Conservation (phyloP, 257 asterid genomes). For the Verbena officinalis region DNA sequence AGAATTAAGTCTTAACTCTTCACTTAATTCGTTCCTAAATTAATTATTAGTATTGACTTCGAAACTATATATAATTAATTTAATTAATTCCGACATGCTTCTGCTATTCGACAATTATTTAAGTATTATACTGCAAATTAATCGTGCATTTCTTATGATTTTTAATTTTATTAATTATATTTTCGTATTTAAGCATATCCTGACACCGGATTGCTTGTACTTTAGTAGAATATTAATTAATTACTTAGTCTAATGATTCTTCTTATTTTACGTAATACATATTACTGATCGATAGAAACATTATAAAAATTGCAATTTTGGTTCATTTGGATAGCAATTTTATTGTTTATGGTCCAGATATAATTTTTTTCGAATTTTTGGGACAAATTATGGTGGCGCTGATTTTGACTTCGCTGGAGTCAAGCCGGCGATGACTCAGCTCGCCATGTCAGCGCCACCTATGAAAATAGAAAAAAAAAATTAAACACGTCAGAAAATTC, state of each 20-base stretch:
- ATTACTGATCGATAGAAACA: neutral
- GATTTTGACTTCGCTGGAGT: too few species aligned
- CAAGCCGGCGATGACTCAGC: too few species aligned
- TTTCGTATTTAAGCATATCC: constrained; percentile 7
- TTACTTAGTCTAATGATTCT: neutral
- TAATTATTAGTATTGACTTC: constrained; percentile 22
- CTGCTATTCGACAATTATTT: neutral
- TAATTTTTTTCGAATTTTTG: too few species aligned
- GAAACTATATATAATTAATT: constrained; percentile 3
- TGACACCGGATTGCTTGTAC: constrained; percentile 5
- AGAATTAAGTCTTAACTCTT: constrained; percentile 34
- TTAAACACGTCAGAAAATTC: too few species aligned
- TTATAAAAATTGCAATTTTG: too few species aligned
- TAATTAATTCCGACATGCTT: constrained; percentile 22
- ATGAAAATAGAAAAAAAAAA: too few species aligned
- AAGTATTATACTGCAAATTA: neutral
- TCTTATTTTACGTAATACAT: neutral
- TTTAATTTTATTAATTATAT: constrained; percentile 9
- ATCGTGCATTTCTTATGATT: neutral
- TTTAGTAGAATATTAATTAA: neutral
- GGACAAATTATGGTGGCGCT: too few species aligned
- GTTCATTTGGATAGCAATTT: too few species aligned
- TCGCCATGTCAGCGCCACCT: too few species aligned
- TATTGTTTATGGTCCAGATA: too few species aligned
- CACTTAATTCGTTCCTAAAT: too few species aligned